Percentiles rank a stretch among this genome's conserved stretches.
phyloP scores from a whole-genome alignment of 2,329 filamentous ascomycete species.

The Boeremia lycopersici region DNA sequence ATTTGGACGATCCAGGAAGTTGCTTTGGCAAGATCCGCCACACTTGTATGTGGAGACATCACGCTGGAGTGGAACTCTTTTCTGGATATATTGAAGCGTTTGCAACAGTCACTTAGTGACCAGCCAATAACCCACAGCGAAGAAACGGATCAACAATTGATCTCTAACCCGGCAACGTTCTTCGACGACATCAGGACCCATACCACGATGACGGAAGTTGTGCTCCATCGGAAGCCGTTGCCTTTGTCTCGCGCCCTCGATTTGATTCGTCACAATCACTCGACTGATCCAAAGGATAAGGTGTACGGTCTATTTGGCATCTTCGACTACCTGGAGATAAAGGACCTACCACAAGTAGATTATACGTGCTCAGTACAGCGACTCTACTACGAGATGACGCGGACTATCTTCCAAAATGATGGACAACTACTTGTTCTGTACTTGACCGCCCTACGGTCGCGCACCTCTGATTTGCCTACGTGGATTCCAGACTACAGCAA shows the following conservation, averaged over 20 bases:
- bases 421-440: neutral
- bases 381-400: neutral
- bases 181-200: neutral
- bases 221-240: neutral
- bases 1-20: constrained; percentile 14
- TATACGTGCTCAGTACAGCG: neutral
- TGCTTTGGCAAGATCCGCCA: neutral
- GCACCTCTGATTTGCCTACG: neutral
- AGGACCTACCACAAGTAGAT: neutral
- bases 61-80: neutral
- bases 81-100: neutral
- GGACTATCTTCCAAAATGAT: neutral
- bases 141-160: no score
- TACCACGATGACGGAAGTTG: neutral
- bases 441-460: neutral
- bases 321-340: neutral
- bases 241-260: neutral
- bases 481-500: constrained; percentile 14
- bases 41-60: neutral
- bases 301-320: constrained; percentile 11
- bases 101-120: neutral
- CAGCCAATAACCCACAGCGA: no score
- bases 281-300: constrained; percentile 5
- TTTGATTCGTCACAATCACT: neutral
- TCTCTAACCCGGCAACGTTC: neutral